These are phyloP conservation scores for Colletotrichum costaricense DNA, from an alignment of 2,329 filamentous ascomycete species.

Conservation along the genomic window DNA sequence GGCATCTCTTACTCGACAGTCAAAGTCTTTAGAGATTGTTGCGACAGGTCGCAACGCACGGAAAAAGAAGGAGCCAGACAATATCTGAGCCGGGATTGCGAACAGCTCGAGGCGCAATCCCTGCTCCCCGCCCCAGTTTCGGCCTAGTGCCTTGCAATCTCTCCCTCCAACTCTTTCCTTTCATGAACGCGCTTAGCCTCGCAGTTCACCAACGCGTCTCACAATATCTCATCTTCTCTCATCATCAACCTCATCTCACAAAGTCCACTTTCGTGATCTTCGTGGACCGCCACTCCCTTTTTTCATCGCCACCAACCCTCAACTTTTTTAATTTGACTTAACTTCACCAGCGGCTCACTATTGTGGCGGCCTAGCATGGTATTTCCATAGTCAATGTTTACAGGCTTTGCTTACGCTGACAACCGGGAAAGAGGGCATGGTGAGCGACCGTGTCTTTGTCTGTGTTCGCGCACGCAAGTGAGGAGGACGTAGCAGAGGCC, in stretches of 20 bases:
- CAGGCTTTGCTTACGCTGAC: conserved; percentile 28
- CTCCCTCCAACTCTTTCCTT: conserved; percentile 32
- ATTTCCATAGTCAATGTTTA: conserved; percentile 34
- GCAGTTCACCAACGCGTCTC: conserved; percentile 36
- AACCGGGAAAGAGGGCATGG: conserved; percentile 32
- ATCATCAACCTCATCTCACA: conserved; percentile 33
- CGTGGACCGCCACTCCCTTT: neutral
- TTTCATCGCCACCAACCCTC: conserved; percentile 7
- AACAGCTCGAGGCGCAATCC: conserved; percentile 8
- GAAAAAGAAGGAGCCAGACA: neutral
- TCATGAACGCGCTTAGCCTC: conserved; percentile 36
- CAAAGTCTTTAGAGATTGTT: neutral
- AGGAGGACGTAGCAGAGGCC: conserved; percentile 20
- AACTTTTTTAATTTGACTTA: neutral
- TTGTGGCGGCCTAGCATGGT: conserved; percentile 28
- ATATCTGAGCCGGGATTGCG: neutral
- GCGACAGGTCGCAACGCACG: neutral
- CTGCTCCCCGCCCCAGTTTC: conserved; percentile 21
- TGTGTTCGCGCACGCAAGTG: conserved; percentile 34
- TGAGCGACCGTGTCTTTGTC: conserved; percentile 32
- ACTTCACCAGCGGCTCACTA: neutral
- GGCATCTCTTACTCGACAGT: neutral
- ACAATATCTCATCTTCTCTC: conserved; percentile 34
- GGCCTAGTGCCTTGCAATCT: conserved; percentile 33
- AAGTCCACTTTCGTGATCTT: conserved; percentile 1